Evolutionary conservation across 2,329 filamentous ascomycete genomes (phyloP).

Genomic region (Aspergillus carbonarius): DNA sequence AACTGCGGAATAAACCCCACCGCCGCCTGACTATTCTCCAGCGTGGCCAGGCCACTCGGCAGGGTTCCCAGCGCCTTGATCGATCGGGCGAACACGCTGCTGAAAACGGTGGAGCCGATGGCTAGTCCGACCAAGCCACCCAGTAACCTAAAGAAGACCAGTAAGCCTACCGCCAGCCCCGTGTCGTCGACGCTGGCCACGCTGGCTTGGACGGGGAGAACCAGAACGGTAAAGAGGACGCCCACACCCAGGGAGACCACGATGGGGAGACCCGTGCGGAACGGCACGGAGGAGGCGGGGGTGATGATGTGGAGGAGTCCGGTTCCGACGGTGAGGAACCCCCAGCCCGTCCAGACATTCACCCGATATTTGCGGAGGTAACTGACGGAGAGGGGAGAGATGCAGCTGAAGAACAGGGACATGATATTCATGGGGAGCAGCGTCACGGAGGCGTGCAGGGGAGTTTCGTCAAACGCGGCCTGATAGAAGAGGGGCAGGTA

Average conservation of each 20-base stretch:
- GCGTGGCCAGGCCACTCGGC: not conserved
- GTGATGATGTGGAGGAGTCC: not conserved
- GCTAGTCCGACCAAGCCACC: not conserved
- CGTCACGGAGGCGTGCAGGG: slow-evolving; percentile 21
- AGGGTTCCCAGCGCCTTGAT: no score
- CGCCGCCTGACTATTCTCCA: no score
- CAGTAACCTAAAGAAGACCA: not conserved
- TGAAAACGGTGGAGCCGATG: not conserved
- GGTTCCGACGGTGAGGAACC: not conserved
- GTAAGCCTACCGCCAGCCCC: not conserved
- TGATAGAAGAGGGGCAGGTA: slow-evolving; percentile 48
- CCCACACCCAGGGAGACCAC: no score
- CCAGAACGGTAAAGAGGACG: not conserved
- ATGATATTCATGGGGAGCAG: no score
- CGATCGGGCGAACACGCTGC: not conserved
- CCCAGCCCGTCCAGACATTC: not conserved
- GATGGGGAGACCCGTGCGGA: no score
- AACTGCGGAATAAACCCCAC: not conserved
- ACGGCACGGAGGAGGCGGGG: not conserved
- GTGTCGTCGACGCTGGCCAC: not conserved
- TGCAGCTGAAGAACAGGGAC: no score
- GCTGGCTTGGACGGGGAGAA: not conserved
- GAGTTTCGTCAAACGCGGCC: slow-evolving; percentile 51
- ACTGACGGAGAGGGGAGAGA: no score
- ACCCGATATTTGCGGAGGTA: not conserved